Base-by-base conservation (phyloP, 371 early-diverging fungal species). In the Umbelopsis sp. region DNA sequence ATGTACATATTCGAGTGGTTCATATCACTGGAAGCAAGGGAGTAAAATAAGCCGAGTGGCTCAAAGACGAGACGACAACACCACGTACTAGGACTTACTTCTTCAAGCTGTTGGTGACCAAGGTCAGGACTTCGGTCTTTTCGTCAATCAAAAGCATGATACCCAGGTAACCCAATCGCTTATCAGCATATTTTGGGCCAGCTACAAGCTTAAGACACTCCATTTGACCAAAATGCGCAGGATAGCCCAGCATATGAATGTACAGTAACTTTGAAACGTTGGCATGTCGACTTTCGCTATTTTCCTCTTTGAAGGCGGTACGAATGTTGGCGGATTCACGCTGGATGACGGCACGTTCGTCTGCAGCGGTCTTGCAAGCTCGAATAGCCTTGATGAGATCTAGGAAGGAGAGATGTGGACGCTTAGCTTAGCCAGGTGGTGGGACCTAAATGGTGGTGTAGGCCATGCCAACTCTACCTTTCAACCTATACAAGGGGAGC, bases 171-270 rank as follows among this genome's bases (percentile, higher is more conserved):
- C 98, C 98, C 38, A 99, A 80, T 57, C 98, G 90, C 78, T 99
- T 99, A 78, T 99, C 98, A 7, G 96, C 86, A 79, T 95, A 98
- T 70, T 91, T 83, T 10, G 94, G 91, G 29, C 94, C 93, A 29
- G 97, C 98, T 2, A 95, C 98, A 63, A 99, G 80, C 79, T 99
- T 99, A 51, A 99, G 80, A 74, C 97, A 99, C 77, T 99, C 98
- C 72, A 99, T 96, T 84, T 99, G 98, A 18, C 99, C 99, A 77
- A 97, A 99, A 76, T 97, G 98, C 48, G 97, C 97, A 41, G 98
- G 97, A 74, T 97, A 97, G 32, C 98, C 97, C 50, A 99, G 90
- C 96, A 99, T 94, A 76, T 97, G 96, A 69, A 99, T 97, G 74
- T 97, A 99, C 9, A 99, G 83, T 70, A 99, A 84, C 80, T 99